Base-by-base conservation (phyloP, 768 basidiomycete genomes). In the Lactarius quietus region DNA sequence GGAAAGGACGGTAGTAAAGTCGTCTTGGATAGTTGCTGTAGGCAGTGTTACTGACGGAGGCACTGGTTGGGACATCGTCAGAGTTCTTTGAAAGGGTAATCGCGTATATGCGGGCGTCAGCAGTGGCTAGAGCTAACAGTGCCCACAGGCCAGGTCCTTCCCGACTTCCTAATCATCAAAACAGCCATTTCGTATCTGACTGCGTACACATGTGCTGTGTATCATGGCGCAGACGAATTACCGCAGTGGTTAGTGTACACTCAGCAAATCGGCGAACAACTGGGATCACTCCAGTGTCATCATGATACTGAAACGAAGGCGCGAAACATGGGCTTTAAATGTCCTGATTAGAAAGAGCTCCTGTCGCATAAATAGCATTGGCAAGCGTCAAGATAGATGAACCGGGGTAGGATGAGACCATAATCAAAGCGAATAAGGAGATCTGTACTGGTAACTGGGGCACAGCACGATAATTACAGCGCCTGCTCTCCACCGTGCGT, bases 1-100 rank as follows among this genome's bases (percentile, higher is more conserved):
- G n/a, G 63, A 69, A 48, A 70, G 54, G 15, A 68, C 69, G 18
- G 60, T 62, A 18, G 48, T 59, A 31, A 70, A 70, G 28, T 65
- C 54, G 20, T 69, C 63, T 59, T 70, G 69, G 6, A 70, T 63
- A 10, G 69, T 70, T 26, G 69, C 62, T 1, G 43, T n/a, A 18
- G 69, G 60, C n/a, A 69, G 57, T 26, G 53, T 64, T 23, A 52
- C 65, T 14, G 56, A 18, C 29, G 64, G 33, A 59, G 61, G 57
- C 65, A 62, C 41, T 31, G n/a, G 29, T 57, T 26, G 20, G 10
- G 28, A 41, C 56, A 57, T 41, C 35, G 45, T 14, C 23, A 23
- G 23, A 23, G 45, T 26, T 48, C 12, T 48, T 26, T 14, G 38
- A 35, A 39, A 23, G 35, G 35, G 17, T 6, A 57, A 5, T 36